A percentile compares a stretch with the other conserved stretches of the same genome.
phyloP scores from a whole-genome alignment of 2,329 filamentous ascomycete genomes.

The Paradendryphiella salina region DNA sequence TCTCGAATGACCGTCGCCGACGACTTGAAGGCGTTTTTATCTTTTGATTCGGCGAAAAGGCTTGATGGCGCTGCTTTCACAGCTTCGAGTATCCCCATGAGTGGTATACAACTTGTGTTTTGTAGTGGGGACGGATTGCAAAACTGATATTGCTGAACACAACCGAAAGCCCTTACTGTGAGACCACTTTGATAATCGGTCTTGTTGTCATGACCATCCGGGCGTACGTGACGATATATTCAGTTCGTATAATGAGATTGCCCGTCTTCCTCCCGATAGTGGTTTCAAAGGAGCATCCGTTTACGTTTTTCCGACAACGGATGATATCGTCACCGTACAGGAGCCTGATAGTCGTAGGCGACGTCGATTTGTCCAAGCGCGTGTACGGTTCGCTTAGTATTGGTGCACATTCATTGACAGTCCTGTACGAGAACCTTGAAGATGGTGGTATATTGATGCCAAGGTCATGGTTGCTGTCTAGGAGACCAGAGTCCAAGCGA shows the following conservation, averaged over 20 bases:
- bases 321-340: constrained; percentile 6
- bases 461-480: constrained; percentile 28
- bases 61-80: not conserved
- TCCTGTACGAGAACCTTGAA: constrained; percentile 25
- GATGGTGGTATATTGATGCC: constrained; percentile 30
- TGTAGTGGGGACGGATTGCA: constrained; percentile 35
- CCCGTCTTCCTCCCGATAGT: constrained; percentile 12
- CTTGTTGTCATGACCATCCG: not conserved
- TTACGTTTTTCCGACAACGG: not conserved
- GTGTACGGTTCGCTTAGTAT: constrained; percentile 20
- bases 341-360: constrained; percentile 8
- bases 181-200: constrained; percentile 15
- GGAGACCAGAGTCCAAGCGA: constrained; percentile 27
- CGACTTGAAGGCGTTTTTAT: constrained; percentile 5
- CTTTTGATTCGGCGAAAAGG: not conserved
- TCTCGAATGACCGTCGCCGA: constrained; percentile 7
- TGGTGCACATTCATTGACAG: constrained; percentile 29
- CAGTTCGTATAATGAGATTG: constrained; percentile 4
- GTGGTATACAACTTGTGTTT: constrained; percentile 22
- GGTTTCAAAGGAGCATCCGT: not conserved
- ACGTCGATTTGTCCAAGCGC: constrained; percentile 5
- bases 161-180: constrained; percentile 31
- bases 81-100: constrained; percentile 19
- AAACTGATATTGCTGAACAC: constrained; percentile 42
- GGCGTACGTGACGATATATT: constrained; percentile 14